These are phyloP conservation scores for Amborella trichopoda DNA, from an alignment of 164 flowering plant genomes.

Conservation along the genomic window DNA sequence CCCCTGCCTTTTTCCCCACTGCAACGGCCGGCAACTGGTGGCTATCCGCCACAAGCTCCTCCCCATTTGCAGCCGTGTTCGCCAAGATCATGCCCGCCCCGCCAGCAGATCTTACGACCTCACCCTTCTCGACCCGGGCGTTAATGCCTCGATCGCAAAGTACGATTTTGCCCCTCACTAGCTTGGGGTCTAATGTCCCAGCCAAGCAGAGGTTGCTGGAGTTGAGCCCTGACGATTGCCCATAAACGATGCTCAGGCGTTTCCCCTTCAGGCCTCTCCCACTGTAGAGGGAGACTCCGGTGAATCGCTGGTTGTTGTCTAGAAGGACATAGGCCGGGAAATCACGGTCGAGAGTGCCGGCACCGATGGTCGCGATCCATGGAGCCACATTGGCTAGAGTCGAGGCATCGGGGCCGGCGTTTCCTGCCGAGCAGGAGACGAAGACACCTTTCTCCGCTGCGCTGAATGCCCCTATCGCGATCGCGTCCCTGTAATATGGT, in stretches of 20 bases:
- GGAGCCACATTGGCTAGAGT: constrained; percentile 67
- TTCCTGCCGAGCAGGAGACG: constrained; percentile 83
- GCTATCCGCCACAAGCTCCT: constrained; percentile 82
- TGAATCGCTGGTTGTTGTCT: constrained; percentile 27
- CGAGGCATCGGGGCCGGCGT: constrained; percentile 51
- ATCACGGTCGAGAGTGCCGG: constrained; percentile 78
- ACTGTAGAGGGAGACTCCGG: constrained; percentile 70
- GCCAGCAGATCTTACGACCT: constrained; percentile 64
- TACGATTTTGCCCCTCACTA: constrained; percentile 67
- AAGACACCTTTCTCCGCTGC: constrained; percentile 73
- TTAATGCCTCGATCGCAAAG: constrained; percentile 69
- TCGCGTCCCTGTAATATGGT: constrained; percentile 48
- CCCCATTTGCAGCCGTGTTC: constrained; percentile 68
- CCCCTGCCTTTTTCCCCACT: constrained; percentile 55
- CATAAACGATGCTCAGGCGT: constrained; percentile 51
- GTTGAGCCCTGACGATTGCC: constrained; percentile 41
- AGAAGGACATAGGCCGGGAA: constrained; percentile 58
- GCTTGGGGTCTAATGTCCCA: constrained; percentile 45
- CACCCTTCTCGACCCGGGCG: constrained; percentile 81
- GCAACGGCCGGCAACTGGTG: constrained; percentile 79
- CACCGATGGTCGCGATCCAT: constrained; percentile 88
- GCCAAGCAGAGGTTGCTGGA: constrained; percentile 48
- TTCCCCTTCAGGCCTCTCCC: constrained; percentile 36
- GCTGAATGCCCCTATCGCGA: constrained; percentile 65
- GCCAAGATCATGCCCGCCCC: constrained; percentile 86